Base-by-base conservation (phyloP, 2,329 filamentous ascomycete genomes). In the Cladophialophora carrionii region DNA sequence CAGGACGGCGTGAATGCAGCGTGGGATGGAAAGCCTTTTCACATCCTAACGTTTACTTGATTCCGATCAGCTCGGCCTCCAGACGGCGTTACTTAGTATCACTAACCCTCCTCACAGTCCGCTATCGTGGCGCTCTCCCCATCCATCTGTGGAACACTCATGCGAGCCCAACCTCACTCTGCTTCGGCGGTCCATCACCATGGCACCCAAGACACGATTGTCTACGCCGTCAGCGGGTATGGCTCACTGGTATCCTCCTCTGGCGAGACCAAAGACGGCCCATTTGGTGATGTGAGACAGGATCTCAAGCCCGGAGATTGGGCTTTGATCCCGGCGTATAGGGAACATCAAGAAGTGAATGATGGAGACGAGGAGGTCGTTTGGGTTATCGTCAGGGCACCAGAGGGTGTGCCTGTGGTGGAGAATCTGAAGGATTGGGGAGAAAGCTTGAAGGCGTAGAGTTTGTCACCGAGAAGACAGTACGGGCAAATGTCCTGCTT, bases 281-380 rank as follows among this genome's bases (percentile, higher is more conserved):
- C 83, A 49, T 61, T 61, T 41, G 83, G 85, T 12, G 82, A 82
- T 54, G 83, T 83, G 66, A 82, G 83, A 37, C 82, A 88, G 67
- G 78, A 84, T 20, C 79, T 92, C 6, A 75, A 76, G 1, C 80
- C 85, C 0, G 89, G 89, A 0, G 88, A 91, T 74, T 91, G 90
- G 75, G 88, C 87, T 2, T 81, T 90, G 61, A 83, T 91, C 12
- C 89, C 89, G 0, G 84, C 88, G 0, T 90, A 84, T 81, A 85
- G 86, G 0, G 88, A 91, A 74, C 88, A 91, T 76, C 88, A 90
- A 74, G 83, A 88, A 61, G 79, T 87, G 22, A 91, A 91, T 71
- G 84, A 90, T 43, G 83, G 83, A 1, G 85, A 87, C 51, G 82
- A 84, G 34, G 85, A 88, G 54, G 78, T 88, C 1, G 83, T 86